Percentiles rank a stretch among this genome's conserved stretches.
Evolutionary conservation across 2,329 filamentous ascomycete genomes (phyloP).

Genomic region (Westerdykella ornata): DNA sequence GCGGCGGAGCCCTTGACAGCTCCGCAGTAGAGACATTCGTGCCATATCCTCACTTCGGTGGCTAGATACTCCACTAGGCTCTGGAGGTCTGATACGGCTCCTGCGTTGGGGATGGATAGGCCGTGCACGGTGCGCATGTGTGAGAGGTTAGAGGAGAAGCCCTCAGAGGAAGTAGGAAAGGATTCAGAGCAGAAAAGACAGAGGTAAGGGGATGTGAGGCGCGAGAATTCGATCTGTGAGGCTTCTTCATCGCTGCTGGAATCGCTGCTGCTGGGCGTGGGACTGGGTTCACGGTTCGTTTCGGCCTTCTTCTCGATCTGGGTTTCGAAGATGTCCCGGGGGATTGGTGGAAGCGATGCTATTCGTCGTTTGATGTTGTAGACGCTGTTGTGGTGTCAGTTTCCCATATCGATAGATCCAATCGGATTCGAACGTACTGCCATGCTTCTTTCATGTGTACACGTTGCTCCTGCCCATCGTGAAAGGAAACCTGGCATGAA

Average conservation of each 20-base stretch:
- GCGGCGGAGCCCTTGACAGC: constrained; percentile 15
- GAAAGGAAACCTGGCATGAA: constrained; percentile 7
- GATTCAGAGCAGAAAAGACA: constrained; percentile 30
- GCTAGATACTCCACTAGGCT: constrained; percentile 29
- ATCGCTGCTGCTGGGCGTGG: background rate
- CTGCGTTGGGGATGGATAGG: constrained; percentile 22
- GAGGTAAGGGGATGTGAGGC: constrained; percentile 1
- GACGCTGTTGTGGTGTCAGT: constrained; percentile 10
- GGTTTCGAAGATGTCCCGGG: constrained; percentile 7
- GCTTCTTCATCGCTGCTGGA: background rate
- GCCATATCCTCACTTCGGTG: constrained; percentile 17
- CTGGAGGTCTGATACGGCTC: constrained; percentile 21
- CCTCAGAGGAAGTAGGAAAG: constrained; percentile 5
- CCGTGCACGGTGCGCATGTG: constrained; percentile 27
- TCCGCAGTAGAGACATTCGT: constrained; percentile 36
- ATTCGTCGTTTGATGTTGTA: constrained; percentile 15
- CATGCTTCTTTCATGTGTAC: constrained; percentile 24
- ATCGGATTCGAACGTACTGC: constrained; percentile 17
- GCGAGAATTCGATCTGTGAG: background rate
- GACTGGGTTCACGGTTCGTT: background rate
- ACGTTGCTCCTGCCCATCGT: constrained; percentile 14
- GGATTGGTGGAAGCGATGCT: constrained; percentile 11
- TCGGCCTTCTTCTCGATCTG: constrained; percentile 3
- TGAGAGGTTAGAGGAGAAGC: constrained; percentile 13
- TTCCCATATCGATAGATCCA: constrained; percentile 1